phyloP scores from a whole-genome alignment of 495 filamentous ascomycete genomes.

The Aspergillus steynii region DNA sequence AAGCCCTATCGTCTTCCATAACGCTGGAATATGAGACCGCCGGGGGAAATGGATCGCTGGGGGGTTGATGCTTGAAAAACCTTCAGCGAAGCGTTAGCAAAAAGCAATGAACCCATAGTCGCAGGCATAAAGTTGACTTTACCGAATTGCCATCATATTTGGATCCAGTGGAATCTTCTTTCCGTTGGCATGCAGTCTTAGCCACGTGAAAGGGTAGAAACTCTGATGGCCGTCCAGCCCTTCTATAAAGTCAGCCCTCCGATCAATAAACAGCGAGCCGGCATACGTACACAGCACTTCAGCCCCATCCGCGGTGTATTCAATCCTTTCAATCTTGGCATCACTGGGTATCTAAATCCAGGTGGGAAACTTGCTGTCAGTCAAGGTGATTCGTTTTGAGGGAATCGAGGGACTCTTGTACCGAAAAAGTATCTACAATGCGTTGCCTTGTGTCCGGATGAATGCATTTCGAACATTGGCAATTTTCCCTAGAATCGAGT shows the following conservation, averaged over 20 bases:
- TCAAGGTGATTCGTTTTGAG: not conserved
- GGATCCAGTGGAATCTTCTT: not conserved
- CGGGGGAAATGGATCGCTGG: constrained; percentile 31
- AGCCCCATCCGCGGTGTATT: not conserved
- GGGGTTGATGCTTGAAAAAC: not conserved
- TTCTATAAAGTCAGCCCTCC: not conserved
- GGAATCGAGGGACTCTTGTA: constrained; percentile 29
- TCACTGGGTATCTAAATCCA: not conserved
- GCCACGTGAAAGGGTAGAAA: not conserved
- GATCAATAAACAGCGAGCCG: not conserved
- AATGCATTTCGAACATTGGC: constrained; percentile 71
- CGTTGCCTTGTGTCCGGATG: constrained; percentile 79
- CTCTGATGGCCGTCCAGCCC: not conserved
- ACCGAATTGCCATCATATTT: not conserved
- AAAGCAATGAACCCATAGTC: not conserved
- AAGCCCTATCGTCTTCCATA: constrained; percentile 55
- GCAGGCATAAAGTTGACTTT: not conserved
- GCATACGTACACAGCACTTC: constrained; percentile 15
- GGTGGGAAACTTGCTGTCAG: not conserved
- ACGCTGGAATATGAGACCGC: constrained; percentile 58
- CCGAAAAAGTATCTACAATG: constrained; percentile 67
- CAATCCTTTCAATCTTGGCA: not conserved
- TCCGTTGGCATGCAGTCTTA: not conserved
- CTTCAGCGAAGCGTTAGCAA: not conserved
- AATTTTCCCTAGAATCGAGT: constrained; percentile 66